These are phyloP conservation scores for Adansonia gregorii DNA, from an alignment of 441 rosid genomes.

Conservation along the genomic window DNA sequence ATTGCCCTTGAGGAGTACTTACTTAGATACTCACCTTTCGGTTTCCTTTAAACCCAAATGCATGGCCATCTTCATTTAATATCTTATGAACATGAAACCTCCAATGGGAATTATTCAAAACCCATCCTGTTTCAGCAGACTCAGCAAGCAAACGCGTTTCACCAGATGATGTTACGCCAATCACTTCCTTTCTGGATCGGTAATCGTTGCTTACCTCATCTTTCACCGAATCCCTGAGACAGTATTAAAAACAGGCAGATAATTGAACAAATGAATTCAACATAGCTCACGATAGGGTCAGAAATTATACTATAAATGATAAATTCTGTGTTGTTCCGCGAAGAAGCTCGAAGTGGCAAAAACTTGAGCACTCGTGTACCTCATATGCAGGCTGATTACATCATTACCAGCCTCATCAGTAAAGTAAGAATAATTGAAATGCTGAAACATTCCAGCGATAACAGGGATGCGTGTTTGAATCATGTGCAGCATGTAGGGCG, in stretches of 20 bases:
- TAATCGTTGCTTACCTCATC: background rate
- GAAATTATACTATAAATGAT: background rate
- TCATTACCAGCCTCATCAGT: slow-evolving; percentile 19
- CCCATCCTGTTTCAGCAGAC: slow-evolving; percentile 34
- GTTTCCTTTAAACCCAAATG: slow-evolving; percentile 17
- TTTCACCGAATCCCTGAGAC: slow-evolving; percentile 25
- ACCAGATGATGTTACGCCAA: slow-evolving; percentile 26
- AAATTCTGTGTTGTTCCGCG: background rate
- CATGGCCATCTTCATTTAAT: slow-evolving; percentile 16
- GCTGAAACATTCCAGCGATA: background rate
- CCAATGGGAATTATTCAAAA: slow-evolving; percentile 33
- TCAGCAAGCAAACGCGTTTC: slow-evolving; percentile 35
- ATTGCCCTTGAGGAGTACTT: background rate
- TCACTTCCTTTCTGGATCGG: slow-evolving; percentile 29
- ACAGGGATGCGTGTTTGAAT: slow-evolving; percentile 12
- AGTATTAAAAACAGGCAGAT: slow-evolving; percentile 2
- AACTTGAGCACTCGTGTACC: slow-evolving; percentile 19
- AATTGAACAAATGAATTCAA: background rate
- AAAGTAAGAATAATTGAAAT: slow-evolving; percentile 10
- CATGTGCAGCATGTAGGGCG: slow-evolving; percentile 27
- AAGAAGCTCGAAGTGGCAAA: background rate
- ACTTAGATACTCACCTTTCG: background rate
- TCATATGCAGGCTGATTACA: slow-evolving; percentile 32
- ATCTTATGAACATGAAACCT: slow-evolving; percentile 29
- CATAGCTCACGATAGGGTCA: no score